These are phyloP conservation scores for Talaromyces albobiverticillius DNA, from an alignment of 2,329 filamentous ascomycete genomes.

Conservation along the genomic window DNA sequence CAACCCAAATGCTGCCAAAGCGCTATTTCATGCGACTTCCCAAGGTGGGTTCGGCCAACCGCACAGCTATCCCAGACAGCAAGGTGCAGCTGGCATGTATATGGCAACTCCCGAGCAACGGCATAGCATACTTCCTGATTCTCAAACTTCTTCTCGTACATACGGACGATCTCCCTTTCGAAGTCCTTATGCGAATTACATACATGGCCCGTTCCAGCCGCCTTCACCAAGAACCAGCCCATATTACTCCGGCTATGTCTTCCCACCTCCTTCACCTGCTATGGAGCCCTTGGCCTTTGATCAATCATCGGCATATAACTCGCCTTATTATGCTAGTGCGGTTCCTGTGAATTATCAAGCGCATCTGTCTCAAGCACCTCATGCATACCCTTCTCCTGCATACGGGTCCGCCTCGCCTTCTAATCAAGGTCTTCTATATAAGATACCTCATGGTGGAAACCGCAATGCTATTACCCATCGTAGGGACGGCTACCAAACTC, in stretches of 20 bases:
- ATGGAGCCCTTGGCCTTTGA: conserved; percentile 20
- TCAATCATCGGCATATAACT: conserved; percentile 20
- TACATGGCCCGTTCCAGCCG: conserved; percentile 27
- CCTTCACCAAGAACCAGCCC: conserved; percentile 26
- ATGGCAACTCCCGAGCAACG: conserved; percentile 18
- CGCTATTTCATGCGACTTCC: conserved; percentile 34
- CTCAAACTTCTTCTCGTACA: conserved; percentile 24
- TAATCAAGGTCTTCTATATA: conserved; percentile 3
- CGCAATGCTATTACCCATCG: background rate
- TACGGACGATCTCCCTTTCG: conserved; percentile 31
- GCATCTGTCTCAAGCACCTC: conserved; percentile 18
- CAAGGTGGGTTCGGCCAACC: conserved; percentile 21
- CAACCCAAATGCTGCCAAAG: conserved; percentile 51
- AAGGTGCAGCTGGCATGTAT: conserved; percentile 16
- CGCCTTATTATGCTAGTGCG: conserved; percentile 21
- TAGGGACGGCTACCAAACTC: conserved; percentile 35
- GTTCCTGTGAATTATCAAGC: conserved; percentile 21
- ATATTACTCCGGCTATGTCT: conserved; percentile 24
- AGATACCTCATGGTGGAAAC: conserved; percentile 2
- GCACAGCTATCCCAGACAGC: conserved; percentile 17
- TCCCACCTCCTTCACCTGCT: conserved; percentile 20
- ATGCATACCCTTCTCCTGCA: conserved; percentile 17
- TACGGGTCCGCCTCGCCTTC: conserved; percentile 19
- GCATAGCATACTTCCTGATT: conserved; percentile 17
- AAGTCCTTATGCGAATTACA: conserved; percentile 28